These are phyloP conservation scores for Emmonsia crescens DNA, from an alignment of 2,329 filamentous ascomycete genomes.

Conservation along the genomic window DNA sequence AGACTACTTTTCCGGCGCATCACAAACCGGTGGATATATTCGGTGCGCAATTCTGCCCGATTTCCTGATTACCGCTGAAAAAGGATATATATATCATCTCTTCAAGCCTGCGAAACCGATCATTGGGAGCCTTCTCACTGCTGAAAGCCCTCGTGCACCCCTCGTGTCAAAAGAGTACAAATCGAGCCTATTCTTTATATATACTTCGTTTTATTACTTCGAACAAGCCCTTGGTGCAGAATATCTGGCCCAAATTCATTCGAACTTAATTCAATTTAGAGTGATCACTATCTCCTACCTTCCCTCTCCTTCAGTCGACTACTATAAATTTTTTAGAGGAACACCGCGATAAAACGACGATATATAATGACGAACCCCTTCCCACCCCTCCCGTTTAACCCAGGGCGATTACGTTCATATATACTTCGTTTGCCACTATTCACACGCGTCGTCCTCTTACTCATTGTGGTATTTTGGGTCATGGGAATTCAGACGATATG, in stretches of 20 bases:
- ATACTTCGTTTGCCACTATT: conserved; percentile 76
- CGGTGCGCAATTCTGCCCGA: background rate
- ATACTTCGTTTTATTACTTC: background rate
- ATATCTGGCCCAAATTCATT: background rate
- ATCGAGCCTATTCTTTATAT: background rate
- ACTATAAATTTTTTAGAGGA: background rate
- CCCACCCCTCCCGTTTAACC: conserved; percentile 53
- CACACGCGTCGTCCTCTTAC: conserved; percentile 58
- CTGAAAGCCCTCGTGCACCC: background rate
- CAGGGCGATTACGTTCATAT: conserved; percentile 66
- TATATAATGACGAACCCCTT: conserved; percentile 37
- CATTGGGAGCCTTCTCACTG: background rate
- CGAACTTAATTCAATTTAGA: background rate
- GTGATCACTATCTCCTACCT: background rate
- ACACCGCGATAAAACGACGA: background rate
- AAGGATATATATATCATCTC: background rate
- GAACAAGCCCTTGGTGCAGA: background rate
- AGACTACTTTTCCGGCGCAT: background rate
- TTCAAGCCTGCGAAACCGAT: background rate
- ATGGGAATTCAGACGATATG: conserved; percentile 58
- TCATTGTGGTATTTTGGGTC: conserved; percentile 60
- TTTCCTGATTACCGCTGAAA: background rate
- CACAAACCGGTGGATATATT: background rate
- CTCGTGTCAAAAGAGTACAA: background rate
- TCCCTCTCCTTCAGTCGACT: background rate